A percentile compares a stretch with the other conserved stretches of the same genome.
Conservation (phyloP, 345 rosid genomes). For the Syzygium oleosum region DNA sequence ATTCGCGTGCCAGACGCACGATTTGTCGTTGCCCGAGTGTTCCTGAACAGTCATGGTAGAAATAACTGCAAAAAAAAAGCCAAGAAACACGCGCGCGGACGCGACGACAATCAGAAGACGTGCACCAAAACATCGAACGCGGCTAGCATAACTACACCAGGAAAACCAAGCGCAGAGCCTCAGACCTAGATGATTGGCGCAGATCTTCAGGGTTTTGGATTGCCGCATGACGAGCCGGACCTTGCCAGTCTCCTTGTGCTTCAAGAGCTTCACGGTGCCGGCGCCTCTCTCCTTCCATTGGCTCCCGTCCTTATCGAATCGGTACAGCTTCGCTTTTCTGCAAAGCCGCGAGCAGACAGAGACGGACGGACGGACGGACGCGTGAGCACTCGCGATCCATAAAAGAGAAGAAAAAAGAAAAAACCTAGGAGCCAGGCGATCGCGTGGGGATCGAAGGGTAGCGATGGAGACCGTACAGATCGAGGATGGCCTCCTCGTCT, state of each 20-base stretch:
- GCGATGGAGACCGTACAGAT: slow-evolving; percentile 39
- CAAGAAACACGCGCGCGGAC: slow-evolving; percentile 15
- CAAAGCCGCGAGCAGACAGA: neutral
- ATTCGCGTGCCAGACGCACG: slow-evolving; percentile 66
- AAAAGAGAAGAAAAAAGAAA: neutral
- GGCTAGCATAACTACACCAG: neutral
- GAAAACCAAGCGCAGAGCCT: neutral
- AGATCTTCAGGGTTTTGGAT: slow-evolving; percentile 93
- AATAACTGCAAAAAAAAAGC: slow-evolving; percentile 13
- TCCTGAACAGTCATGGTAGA: slow-evolving; percentile 39
- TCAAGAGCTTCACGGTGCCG: slow-evolving; percentile 81
- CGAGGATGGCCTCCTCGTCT: slow-evolving; percentile 68
- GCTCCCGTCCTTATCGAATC: slow-evolving; percentile 68
- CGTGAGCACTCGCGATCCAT: neutral
- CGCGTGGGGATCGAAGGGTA: neutral
- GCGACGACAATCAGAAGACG: slow-evolving; percentile 2
- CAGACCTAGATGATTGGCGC: slow-evolving; percentile 88
- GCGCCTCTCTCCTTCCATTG: slow-evolving; percentile 98
- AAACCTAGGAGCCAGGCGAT: neutral
- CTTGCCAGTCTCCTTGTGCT: slow-evolving; percentile 65
- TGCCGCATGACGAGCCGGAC: slow-evolving; percentile 92
- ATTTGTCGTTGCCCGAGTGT: slow-evolving; percentile 67
- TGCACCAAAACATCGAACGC: neutral
- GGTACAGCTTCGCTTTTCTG: slow-evolving; percentile 84
- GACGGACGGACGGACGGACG: neutral